Percentiles rank a stretch among this genome's conserved stretches.
Conservation (phyloP, 768 basidiomycete species). For the Termitomyces bulborhizus region DNA sequence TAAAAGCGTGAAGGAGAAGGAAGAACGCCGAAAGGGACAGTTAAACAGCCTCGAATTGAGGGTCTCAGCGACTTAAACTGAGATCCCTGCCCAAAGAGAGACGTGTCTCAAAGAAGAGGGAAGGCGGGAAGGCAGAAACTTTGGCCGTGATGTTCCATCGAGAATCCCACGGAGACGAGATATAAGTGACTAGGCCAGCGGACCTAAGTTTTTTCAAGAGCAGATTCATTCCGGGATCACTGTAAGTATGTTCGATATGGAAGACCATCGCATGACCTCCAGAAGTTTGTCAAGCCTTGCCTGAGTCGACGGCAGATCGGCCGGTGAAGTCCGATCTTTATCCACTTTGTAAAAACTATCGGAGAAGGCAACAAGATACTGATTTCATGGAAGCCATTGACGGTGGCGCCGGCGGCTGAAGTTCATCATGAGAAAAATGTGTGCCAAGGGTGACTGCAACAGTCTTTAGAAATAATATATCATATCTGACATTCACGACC, state of each 20-base stretch:
- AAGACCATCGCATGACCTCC: slow-evolving; percentile 3
- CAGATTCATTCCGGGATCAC: slow-evolving; percentile 17
- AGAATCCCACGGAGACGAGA: slow-evolving; percentile 9
- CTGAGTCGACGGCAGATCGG: neutral
- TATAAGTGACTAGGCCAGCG: slow-evolving; percentile 11
- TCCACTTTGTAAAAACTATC: neutral
- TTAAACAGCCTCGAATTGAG: neutral
- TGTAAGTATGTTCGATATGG: slow-evolving; percentile 11
- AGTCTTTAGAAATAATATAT: neutral
- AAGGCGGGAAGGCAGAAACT: neutral
- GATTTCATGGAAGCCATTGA: neutral
- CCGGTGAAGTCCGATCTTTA: slow-evolving; percentile 5
- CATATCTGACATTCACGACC: no score
- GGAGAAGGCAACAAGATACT: neutral
- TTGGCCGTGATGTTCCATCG: slow-evolving; percentile 4
- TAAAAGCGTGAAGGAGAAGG: neutral
- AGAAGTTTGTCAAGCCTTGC: slow-evolving; percentile 1
- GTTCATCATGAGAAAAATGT: neutral
- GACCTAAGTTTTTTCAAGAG: slow-evolving; percentile 13
- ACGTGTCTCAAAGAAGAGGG: slow-evolving; percentile 1
- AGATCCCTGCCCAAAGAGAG: neutral
- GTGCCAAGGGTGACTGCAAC: neutral
- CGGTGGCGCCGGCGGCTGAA: neutral
- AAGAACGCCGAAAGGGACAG: neutral
- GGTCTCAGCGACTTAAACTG: neutral